Conservation (phyloP, 2,329 filamentous ascomycete genomes). For the Coleophoma cylindrospora region DNA sequence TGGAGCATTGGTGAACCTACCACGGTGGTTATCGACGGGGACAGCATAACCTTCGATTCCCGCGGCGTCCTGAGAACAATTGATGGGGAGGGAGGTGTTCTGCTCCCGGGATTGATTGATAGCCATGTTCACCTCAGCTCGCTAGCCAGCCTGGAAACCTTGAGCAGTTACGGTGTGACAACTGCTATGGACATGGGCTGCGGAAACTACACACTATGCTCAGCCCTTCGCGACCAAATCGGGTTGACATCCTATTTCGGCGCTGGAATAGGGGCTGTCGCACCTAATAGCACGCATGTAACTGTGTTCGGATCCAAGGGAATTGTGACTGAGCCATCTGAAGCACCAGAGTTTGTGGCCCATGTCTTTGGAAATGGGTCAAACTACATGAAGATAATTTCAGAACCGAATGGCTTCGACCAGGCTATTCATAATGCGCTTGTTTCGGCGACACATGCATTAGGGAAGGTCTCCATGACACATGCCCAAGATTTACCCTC, state of each 20-base stretch:
- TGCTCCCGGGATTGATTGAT: conserved; percentile 27
- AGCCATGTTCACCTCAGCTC: conserved; percentile 21
- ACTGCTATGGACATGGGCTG: conserved; percentile 24
- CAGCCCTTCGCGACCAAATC: conserved; percentile 2
- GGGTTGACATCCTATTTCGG: conserved; percentile 4
- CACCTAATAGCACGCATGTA: conserved; percentile 3
- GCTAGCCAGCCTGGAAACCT: conserved; percentile 13
- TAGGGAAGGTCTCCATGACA: conserved; percentile 12
- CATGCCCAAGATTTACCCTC: conserved; percentile 12
- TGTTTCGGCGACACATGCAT: conserved; percentile 11
- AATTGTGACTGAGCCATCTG: background rate
- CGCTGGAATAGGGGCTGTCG: conserved; percentile 2
- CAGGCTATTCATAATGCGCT: conserved; percentile 16
- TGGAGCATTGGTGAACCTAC: conserved; percentile 1
- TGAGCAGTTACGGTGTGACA: conserved; percentile 23
- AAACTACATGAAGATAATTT: conserved; percentile 3
- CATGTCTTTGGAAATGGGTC: conserved; percentile 4
- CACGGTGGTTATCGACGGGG: conserved; percentile 5
- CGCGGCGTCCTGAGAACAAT: conserved; percentile 6
- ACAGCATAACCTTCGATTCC: conserved; percentile 1
- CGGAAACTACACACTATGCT: conserved; percentile 10
- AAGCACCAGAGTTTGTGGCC: conserved; percentile 3
- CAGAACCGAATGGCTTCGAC: background rate
- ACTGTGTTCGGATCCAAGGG: background rate
- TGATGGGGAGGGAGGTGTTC: conserved; percentile 19